Conservation (phyloP, 2,329 filamentous ascomycete species). For the Fusarium circinatum region DNA sequence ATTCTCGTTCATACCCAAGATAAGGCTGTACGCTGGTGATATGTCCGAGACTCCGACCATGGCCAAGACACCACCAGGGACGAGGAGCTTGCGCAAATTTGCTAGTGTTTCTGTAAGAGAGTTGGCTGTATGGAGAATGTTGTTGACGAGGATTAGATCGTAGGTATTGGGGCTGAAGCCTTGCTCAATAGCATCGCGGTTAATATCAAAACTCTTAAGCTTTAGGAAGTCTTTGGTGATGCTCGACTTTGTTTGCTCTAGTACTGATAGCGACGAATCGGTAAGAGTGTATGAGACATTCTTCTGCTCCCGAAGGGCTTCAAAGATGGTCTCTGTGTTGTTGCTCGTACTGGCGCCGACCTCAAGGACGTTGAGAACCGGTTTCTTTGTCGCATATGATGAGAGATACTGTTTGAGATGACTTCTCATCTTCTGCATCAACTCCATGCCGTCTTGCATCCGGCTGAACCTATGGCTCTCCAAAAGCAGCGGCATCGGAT, state of each 20-base stretch:
- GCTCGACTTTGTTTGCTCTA: neutral
- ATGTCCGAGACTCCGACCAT: constrained; percentile 16
- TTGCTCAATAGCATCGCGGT: neutral
- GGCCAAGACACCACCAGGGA: neutral
- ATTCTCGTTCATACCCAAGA: constrained; percentile 19
- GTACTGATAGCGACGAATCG: neutral
- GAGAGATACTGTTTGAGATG: constrained; percentile 13
- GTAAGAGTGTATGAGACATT: neutral
- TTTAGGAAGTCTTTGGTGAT: neutral
- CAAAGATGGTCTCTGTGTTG: neutral
- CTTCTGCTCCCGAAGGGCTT: neutral
- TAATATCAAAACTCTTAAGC: constrained; percentile 9
- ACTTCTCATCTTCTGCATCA: neutral
- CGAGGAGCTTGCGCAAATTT: neutral
- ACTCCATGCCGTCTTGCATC: neutral
- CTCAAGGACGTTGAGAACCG: constrained; percentile 1
- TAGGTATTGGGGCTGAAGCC: neutral
- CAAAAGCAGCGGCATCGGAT: neutral
- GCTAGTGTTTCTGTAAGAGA: neutral
- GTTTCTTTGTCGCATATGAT: neutral
- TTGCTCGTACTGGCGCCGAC: constrained; percentile 1
- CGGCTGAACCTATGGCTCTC: neutral
- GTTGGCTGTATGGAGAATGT: neutral
- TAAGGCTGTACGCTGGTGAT: constrained; percentile 15
- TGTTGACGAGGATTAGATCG: constrained; percentile 9